These are phyloP conservation scores for Oryza meridionalis DNA, from an alignment of 176 grass and related monocot genomes.

Conservation along the genomic window DNA sequence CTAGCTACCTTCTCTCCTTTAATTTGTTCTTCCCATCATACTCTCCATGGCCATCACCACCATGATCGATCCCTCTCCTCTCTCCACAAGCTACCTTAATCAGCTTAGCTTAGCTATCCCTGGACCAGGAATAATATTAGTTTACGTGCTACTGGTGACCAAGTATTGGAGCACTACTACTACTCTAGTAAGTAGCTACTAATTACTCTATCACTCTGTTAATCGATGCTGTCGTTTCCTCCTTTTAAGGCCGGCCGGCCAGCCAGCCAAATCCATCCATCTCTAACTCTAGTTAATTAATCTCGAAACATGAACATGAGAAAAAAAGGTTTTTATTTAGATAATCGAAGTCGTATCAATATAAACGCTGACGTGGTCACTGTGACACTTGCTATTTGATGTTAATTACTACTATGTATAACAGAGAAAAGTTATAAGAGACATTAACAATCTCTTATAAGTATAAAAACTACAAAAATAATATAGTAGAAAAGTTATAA, in stretches of 20 bases:
- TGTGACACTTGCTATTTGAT: no score
- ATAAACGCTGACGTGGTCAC: no score
- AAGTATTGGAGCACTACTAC: neutral
- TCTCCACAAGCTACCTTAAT: constrained; percentile 15
- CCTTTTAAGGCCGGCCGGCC: constrained; percentile 22
- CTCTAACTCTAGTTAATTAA: neutral
- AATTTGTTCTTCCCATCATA: constrained; percentile 35
- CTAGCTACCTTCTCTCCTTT: constrained; percentile 12
- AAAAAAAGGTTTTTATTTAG: no score
- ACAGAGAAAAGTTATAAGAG: no score
- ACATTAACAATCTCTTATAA: no score
- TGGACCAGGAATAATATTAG: constrained; percentile 33
- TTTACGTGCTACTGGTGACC: neutral
- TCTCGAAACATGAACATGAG: neutral
- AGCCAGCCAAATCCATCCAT: constrained; percentile 1
- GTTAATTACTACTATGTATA: no score
- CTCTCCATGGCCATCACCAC: neutral
- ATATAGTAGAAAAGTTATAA: no score
- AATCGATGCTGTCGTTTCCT: neutral
- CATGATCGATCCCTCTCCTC: neutral
- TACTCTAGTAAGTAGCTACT: no score
- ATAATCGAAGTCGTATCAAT: no score
- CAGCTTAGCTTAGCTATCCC: neutral
- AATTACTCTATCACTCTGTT: neutral
- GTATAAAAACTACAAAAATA: no score